Conservation (phyloP, 2,329 filamentous ascomycete species). For the Penicillium crustosum region DNA sequence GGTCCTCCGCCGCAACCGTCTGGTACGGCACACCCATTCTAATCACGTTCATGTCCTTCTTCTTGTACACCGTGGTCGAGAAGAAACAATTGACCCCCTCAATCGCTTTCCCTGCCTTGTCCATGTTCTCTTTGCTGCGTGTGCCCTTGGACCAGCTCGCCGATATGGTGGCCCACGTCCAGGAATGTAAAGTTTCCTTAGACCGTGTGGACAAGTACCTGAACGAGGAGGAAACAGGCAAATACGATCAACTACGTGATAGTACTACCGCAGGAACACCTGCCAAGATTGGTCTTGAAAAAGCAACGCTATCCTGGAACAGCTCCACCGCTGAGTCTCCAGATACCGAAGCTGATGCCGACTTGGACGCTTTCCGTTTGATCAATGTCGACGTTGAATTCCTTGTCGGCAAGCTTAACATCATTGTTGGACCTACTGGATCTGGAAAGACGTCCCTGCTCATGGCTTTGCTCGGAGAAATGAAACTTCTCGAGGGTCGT, state of each 20-base stretch:
- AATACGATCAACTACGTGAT: slow-evolving; percentile 78
- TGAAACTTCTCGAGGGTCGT: slow-evolving; percentile 78
- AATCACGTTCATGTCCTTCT: slow-evolving; percentile 95
- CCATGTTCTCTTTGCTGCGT: slow-evolving; percentile 88
- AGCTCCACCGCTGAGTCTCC: slow-evolving; percentile 54
- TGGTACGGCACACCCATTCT: slow-evolving; percentile 96
- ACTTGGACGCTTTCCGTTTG: slow-evolving; percentile 74
- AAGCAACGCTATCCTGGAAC: slow-evolving; percentile 89
- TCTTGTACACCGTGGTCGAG: slow-evolving; percentile 88
- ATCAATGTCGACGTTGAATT: slow-evolving; percentile 83
- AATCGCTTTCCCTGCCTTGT: slow-evolving; percentile 92
- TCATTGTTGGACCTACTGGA: slow-evolving; percentile 89
- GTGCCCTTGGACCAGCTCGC: slow-evolving; percentile 93
- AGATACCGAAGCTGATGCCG: slow-evolving; percentile 60
- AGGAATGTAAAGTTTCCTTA: slow-evolving; percentile 94
- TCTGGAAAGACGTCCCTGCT: slow-evolving; percentile 93
- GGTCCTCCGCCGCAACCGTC: slow-evolving; percentile 86
- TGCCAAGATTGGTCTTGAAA: slow-evolving; percentile 77
- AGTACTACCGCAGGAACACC: slow-evolving; percentile 70
- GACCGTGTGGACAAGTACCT: slow-evolving; percentile 95
- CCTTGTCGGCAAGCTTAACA: slow-evolving; percentile 79
- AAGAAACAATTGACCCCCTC: slow-evolving; percentile 87
- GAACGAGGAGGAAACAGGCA: slow-evolving; percentile 90
- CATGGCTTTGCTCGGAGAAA: slow-evolving; percentile 94
- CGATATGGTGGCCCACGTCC: slow-evolving; percentile 97